Base-by-base conservation (phyloP, 305 asterid species). In the Fraxinus xanthoxyloides region DNA sequence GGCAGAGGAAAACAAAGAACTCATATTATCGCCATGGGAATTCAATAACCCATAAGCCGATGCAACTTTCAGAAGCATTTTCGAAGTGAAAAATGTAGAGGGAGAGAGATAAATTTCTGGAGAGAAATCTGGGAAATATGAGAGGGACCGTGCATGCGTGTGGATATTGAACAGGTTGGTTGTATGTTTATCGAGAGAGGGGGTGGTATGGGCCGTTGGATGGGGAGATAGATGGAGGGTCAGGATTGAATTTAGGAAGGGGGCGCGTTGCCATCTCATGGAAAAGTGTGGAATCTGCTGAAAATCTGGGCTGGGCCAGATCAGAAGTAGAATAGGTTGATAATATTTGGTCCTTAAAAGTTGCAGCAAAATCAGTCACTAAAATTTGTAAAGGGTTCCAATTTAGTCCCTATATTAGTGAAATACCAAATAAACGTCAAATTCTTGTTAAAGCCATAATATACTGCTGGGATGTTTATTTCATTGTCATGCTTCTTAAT, bases 181-280 rank as follows among this genome's bases (percentile, higher is more conserved):
- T 67, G 31, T 48, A 12, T 19, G 10, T 1, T 13, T 72, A 72
- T 80, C 38, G 73, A 32, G 5, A 46, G 19, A 12, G 65, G 12
- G 77, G 77, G 70, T 7, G 28, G 19, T 35, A 69, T 17, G 78
- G 80, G 8, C 83, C 87, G 85, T 79, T n/a, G 75, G 88, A 81
- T 85, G 79, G 7, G 10, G 12, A 4, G 15, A 72, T 65, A 83
- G 70, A 82, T 85, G 90, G 74, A 87, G 8, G 88, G 81, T 7
- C 0, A n/a, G 17, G 89, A 86, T 84, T 77, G 73, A 79, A 24
- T 46, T 3, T 13, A 7, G 51, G 81, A 51, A 3, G 10, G 24
- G 30, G 59, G 91, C 87, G 91, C 88, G 91, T 88, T 89, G 83
- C 56, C 5, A 85, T 77, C 91, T 86, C 86, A 85, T 80, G 90